Base-by-base conservation (phyloP, 495 filamentous ascomycete species). In the Tuber umbilicatum region DNA sequence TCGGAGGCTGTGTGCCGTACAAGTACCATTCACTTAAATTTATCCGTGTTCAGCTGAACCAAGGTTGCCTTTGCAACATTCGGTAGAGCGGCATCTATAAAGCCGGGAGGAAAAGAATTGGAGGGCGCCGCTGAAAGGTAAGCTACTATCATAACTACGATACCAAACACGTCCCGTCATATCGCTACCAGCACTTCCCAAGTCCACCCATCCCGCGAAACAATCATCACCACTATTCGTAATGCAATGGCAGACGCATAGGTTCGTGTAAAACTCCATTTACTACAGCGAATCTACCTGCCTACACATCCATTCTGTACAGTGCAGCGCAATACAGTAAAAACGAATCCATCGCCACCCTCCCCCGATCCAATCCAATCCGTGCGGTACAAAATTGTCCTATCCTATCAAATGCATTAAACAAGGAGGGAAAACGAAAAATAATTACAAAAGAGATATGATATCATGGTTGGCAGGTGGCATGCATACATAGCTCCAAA, bases 401-500 rank as follows among this genome's bases (percentile, higher is more conserved):
- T 31, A 60, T 60, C 50, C 10, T 31, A 60, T 60, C 50, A 31
- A 31, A 60, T 60, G 12, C 50, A 60, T 60, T 35, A 64, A 64
- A 64, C 31, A 64, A 35, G 12, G 2, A 31, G n/a, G 14, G 0
- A 23, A 67, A n/a, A 41, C 23, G 4, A 71, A 6, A 21, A 50
- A n/a, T 5, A 73, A 50, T 47, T 17, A 42, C 47, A 37, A 74
- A 31, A 39, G 50, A 78, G 76, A 40, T 74, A 80, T 76, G 72
- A 77, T 81, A 69, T 78, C 79, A 74, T 41, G 12, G 69, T 47
- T 43, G 19, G 45, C 42, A 47, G 73, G 43, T 69, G 31, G 35
- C 38, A 31, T 68, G 43, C 70, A 70, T 39, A 42, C 2, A 42
- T 23, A 43, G 75, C 41, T 68, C 42, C 68, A 76, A 76, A 41